Conservation (phyloP, 805 yeast species). For the Candida mattraensis region DNA sequence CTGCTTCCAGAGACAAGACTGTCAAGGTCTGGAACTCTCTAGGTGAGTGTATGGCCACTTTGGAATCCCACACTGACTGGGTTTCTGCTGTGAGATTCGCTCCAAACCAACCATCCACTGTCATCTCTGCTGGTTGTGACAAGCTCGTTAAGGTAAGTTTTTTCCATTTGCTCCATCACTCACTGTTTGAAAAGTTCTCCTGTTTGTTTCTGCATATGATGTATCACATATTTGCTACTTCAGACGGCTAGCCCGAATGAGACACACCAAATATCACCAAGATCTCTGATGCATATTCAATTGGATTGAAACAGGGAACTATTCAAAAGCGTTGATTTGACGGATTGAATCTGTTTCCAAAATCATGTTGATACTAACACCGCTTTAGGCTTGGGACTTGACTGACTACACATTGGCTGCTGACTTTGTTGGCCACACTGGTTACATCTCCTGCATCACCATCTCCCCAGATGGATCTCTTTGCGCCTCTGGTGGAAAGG, state of each 20-base stretch:
- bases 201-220: conserved; percentile 69
- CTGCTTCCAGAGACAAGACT: conserved; percentile 99
- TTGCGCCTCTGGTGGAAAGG: conserved; percentile 99
- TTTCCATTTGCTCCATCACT: conserved; percentile 1
- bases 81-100: conserved; percentile 97
- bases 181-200: conserved; percentile 17
- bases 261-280: conserved; percentile 93
- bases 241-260: conserved; percentile 91
- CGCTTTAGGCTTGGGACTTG: conserved; percentile 90
- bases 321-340: neutral
- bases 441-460: conserved; percentile 95
- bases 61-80: conserved; percentile 98
- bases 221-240: conserved; percentile 97
- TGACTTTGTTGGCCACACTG: conserved; percentile 99
- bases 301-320: no score
- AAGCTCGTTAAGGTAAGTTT: conserved; percentile 96
- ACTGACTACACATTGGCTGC: conserved; percentile 73
- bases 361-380: conserved; percentile 22
- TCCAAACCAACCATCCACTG: conserved; percentile 71
- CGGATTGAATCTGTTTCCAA: neutral
- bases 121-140: conserved; percentile 99
- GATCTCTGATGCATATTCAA: conserved; percentile 95
- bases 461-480: conserved; percentile 99
- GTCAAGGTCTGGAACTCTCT: conserved; percentile 99
- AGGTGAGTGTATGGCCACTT: conserved; percentile 94